A percentile compares a stretch with the other conserved stretches of the same genome.
Evolutionary conservation across 2,329 filamentous ascomycete species (phyloP).

Genomic region (Verticillium alfalfae): DNA sequence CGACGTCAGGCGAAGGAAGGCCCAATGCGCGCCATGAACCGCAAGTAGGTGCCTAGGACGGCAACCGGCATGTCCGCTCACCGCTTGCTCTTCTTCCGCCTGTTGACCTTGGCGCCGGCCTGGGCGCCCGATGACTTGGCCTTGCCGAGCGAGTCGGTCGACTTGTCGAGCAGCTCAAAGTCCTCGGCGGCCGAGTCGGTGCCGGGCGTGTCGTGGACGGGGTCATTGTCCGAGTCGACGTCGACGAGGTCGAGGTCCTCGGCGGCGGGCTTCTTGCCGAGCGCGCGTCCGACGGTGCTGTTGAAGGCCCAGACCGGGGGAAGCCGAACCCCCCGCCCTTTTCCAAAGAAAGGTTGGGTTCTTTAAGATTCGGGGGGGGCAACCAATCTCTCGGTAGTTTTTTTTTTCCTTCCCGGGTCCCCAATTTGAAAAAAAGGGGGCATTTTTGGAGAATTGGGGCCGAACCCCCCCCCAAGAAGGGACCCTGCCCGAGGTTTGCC

Average conservation of each 20-base stretch:
- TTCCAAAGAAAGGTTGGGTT: too few species aligned
- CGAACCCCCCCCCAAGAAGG: too few species aligned
- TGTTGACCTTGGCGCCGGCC: slow-evolving; percentile 39
- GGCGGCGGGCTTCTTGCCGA: slow-evolving; percentile 27
- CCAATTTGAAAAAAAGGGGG: too few species aligned
- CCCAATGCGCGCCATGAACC: neutral
- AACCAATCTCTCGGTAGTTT: too few species aligned
- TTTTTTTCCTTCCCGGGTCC: too few species aligned
- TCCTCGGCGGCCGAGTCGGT: slow-evolving; percentile 54
- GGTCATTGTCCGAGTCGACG: slow-evolving; percentile 39
- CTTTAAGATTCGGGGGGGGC: too few species aligned
- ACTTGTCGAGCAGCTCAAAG: slow-evolving; percentile 60
- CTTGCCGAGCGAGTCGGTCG: slow-evolving; percentile 47
- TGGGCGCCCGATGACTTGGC: slow-evolving; percentile 45
- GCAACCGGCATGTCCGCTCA: slow-evolving; percentile 18
- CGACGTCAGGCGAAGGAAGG: too few species aligned
- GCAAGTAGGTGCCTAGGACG: neutral
- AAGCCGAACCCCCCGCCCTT: too few species aligned
- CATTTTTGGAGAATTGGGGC: too few species aligned
- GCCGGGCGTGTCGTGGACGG: slow-evolving; percentile 45
- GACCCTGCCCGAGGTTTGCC: too few species aligned
- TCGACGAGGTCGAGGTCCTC: slow-evolving; percentile 29
- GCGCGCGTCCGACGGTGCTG: slow-evolving; percentile 44
- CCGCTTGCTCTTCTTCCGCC: slow-evolving; percentile 51
- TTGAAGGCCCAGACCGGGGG: slow-evolving; percentile 68